Conservation (phyloP, 1,284 basidiomycete species). For the Ceratobasidium theobromae region DNA sequence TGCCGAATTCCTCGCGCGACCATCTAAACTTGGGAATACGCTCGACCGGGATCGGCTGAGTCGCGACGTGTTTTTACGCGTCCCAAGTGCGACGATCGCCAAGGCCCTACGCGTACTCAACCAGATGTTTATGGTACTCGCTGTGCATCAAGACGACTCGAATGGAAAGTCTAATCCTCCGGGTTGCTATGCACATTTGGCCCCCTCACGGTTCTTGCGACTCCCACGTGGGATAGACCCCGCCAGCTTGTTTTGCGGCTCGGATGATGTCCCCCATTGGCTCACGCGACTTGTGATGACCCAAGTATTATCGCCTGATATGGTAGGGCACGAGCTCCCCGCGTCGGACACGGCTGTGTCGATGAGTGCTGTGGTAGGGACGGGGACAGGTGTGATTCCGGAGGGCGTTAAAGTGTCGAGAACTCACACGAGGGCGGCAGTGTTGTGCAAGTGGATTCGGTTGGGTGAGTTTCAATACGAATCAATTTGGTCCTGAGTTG, state of each 20-base stretch:
- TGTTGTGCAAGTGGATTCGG: constrained; percentile 67
- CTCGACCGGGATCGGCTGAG: constrained; percentile 20
- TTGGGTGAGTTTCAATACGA: constrained; percentile 29
- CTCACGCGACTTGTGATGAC: constrained; percentile 67
- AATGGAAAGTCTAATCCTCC: no score
- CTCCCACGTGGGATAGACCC: constrained; percentile 22
- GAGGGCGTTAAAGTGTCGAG: constrained; percentile 33
- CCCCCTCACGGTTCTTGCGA: constrained; percentile 5
- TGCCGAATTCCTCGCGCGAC: constrained; percentile 10
- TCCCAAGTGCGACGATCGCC: constrained; percentile 20
- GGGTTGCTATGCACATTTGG: not conserved
- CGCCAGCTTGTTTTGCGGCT: constrained; percentile 55
- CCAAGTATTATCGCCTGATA: constrained; percentile 52
- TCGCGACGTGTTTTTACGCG: constrained; percentile 13
- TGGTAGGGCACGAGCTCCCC: constrained; percentile 22
- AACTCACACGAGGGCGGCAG: constrained; percentile 67
- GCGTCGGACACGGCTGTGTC: constrained; percentile 16
- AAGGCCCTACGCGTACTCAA: constrained; percentile 17
- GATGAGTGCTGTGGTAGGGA: not conserved
- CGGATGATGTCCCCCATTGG: constrained; percentile 72
- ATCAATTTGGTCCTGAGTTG: not conserved
- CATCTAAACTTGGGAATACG: constrained; percentile 10
- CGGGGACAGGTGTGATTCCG: not conserved
- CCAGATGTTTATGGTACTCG: constrained; percentile 9
- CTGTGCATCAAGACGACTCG: not conserved